Conservation (phyloP, 75 land plant genomes). For the Isoetes taiwanensis region DNA sequence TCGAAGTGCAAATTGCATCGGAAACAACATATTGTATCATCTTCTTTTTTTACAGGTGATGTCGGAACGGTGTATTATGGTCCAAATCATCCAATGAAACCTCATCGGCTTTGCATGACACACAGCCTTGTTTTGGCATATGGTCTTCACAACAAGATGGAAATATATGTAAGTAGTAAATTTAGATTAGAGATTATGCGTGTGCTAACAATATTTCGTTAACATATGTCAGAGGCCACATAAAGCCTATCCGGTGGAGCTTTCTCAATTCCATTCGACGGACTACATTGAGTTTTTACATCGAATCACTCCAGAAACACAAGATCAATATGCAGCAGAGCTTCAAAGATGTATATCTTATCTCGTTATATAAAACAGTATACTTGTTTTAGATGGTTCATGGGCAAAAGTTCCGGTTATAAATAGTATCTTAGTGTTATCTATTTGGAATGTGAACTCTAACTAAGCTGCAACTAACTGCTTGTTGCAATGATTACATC, state of each 20-base stretch:
- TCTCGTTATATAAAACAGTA: background rate
- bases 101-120: slow-evolving; percentile 97
- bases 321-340: slow-evolving; percentile 51
- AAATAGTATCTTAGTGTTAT: no score
- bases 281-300: slow-evolving; percentile 92
- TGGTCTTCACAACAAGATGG: slow-evolving; percentile 96
- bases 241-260: slow-evolving; percentile 92
- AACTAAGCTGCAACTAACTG: no score
- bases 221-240: slow-evolving; percentile 65
- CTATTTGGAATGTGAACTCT: no score
- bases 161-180: slow-evolving; percentile 96
- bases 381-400: no score
- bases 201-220: no score
- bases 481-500: no score
- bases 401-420: no score
- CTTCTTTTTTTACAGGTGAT: slow-evolving; percentile 52
- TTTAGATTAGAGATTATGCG: no score
- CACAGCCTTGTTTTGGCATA: slow-evolving; percentile 94
- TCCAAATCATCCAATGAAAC: slow-evolving; percentile 99
- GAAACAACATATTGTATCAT: background rate
- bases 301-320: slow-evolving; percentile 72
- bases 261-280: slow-evolving; percentile 90
- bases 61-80: slow-evolving; percentile 97
- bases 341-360: slow-evolving; percentile 64
- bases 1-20: background rate